These are phyloP conservation scores for Epicoccum sorghinum DNA, from an alignment of 2,329 filamentous ascomycete genomes.

Conservation along the genomic window DNA sequence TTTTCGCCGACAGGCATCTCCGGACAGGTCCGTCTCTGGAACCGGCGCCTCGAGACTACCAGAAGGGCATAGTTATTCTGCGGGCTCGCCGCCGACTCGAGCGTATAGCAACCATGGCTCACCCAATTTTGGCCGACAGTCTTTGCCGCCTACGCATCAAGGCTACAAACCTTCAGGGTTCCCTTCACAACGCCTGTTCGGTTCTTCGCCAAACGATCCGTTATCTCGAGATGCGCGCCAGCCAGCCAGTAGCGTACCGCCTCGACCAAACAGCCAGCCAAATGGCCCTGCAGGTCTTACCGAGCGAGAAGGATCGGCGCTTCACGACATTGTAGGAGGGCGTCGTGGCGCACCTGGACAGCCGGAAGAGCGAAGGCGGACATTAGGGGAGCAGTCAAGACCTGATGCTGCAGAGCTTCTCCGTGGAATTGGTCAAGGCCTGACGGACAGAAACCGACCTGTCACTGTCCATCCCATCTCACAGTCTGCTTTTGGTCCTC, in stretches of 20 bases:
- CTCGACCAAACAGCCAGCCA: constrained; percentile 50
- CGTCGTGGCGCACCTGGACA: constrained; percentile 37
- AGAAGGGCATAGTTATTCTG: constrained; percentile 36
- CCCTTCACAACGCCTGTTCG: constrained; percentile 39
- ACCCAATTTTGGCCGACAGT: constrained; percentile 43
- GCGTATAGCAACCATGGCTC: constrained; percentile 45
- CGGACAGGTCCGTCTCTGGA: constrained; percentile 43
- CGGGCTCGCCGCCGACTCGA: constrained; percentile 38
- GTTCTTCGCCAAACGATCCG: constrained; percentile 37
- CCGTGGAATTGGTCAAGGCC: constrained; percentile 26
- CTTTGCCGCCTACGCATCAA: constrained; percentile 38
- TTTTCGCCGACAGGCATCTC: constrained; percentile 46
- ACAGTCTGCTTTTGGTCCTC: constrained; percentile 47
- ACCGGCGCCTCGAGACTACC: constrained; percentile 32
- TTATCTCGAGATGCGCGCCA: constrained; percentile 33
- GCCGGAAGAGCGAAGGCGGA: constrained; percentile 43
- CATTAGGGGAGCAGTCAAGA: constrained; percentile 43
- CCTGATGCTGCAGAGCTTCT: constrained; percentile 43
- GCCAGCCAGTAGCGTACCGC: constrained; percentile 35
- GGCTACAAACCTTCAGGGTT: constrained; percentile 43
- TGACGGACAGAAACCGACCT: constrained; percentile 40
- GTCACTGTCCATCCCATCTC: constrained; percentile 49
- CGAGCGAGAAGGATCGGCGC: constrained; percentile 29
- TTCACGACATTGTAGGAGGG: constrained; percentile 33
- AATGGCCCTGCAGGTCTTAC: constrained; percentile 33